Evolutionary conservation across 2,329 filamentous ascomycete species (phyloP).

Genomic region (Pseudogymnoascus sp.): DNA sequence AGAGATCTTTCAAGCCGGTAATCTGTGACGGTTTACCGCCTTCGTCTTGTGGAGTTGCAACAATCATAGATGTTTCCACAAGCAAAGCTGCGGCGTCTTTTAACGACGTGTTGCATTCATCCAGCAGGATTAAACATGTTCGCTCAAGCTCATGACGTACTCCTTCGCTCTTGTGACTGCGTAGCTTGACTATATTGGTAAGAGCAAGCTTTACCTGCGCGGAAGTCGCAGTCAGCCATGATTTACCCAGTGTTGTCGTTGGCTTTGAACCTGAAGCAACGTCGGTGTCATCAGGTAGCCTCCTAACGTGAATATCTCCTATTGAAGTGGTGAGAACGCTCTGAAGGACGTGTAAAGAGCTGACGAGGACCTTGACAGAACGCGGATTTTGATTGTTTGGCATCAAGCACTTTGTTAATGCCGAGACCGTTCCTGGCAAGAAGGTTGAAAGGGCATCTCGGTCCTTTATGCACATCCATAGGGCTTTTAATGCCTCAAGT

Average conservation of each 20-base stretch:
- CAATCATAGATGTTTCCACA: conserved; percentile 72
- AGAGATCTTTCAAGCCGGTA: conserved; percentile 54
- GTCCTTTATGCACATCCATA: conserved; percentile 62
- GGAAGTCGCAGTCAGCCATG: conserved; percentile 76
- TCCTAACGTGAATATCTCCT: conserved; percentile 50
- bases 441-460: conserved; percentile 75
- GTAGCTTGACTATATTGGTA: conserved; percentile 68
- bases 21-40: conserved; percentile 29
- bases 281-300: conserved; percentile 31
- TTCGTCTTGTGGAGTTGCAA: conserved; percentile 50
- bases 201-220: conserved; percentile 79
- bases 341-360: conserved; percentile 53
- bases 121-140: conserved; percentile 68
- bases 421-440: conserved; percentile 80
- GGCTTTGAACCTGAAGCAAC: conserved; percentile 29
- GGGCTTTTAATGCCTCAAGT: conserved; percentile 54
- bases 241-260: conserved; percentile 26
- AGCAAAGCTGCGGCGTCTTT: conserved; percentile 63
- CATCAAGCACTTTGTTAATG: conserved; percentile 63
- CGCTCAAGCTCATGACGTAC: conserved; percentile 62
- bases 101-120: conserved; percentile 71
- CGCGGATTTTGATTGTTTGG: conserved; percentile 59
- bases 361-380: conserved; percentile 57
- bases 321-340: conserved; percentile 49
- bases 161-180: conserved; percentile 61